These are phyloP conservation scores for Saccharomyces paradoxus DNA, from an alignment of 805 yeast genomes.

Conservation along the genomic window DNA sequence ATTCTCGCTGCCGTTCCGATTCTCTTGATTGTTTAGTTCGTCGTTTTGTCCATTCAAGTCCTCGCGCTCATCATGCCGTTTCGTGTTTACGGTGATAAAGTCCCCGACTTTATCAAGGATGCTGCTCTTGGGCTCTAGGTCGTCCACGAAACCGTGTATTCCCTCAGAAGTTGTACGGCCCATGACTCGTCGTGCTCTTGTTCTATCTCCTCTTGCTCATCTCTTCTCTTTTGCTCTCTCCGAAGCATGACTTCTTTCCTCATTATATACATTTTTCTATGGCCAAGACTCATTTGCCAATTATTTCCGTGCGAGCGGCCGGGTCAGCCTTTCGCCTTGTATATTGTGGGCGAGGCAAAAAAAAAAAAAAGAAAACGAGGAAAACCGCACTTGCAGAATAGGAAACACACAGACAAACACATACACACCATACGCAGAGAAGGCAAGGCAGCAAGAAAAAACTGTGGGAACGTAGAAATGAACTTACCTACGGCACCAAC, in stretches of 20 bases:
- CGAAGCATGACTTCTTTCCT: not conserved
- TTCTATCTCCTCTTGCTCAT: not conserved
- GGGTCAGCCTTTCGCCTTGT: not conserved
- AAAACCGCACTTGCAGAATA: not conserved
- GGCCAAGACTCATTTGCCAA: not conserved
- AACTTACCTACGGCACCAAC: not conserved
- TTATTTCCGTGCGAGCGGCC: not conserved
- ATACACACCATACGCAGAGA: not conserved
- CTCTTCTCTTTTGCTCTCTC: conserved; percentile 1
- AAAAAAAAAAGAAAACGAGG: not conserved
- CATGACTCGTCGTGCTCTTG: not conserved
- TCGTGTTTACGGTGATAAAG: conserved; percentile 10
- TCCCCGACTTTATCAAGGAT: not conserved
- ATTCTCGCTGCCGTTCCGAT: conserved; percentile 17
- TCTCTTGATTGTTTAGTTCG: conserved; percentile 26
- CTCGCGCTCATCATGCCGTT: conserved; percentile 23
- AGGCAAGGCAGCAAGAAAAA: not conserved
- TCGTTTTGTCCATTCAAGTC: conserved; percentile 15
- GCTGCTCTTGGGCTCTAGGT: conserved; percentile 2
- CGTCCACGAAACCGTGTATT: not conserved
- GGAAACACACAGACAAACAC: not conserved
- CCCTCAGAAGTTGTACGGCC: not conserved
- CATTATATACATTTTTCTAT: not conserved
- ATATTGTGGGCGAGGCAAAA: not conserved
- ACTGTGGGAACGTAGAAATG: not conserved